Base-by-base conservation (phyloP, 2,329 filamentous ascomycete genomes). In the Beauveria pseudobassiana region DNA sequence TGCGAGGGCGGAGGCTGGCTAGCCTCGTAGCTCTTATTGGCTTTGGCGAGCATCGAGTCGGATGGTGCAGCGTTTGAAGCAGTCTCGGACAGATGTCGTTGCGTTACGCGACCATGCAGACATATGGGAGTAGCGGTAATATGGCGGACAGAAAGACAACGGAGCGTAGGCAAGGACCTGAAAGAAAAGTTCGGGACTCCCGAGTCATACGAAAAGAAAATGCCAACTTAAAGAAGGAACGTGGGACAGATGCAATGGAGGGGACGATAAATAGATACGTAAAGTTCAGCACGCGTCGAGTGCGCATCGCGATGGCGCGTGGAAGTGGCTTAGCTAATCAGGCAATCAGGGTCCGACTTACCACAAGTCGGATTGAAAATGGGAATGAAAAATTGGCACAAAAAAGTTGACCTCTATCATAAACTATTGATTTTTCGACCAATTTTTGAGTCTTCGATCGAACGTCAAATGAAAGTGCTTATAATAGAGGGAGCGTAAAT, bases 1-100 rank as follows among this genome's bases (percentile, higher is more conserved):
- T 54, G 59, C 18, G 51, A 55, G 10, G 71, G 70, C 24, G 69
- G 68, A 61, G 73, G 68, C 64, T 71, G 67, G 61, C 72, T 73
- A 63, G 77, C 75, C 72, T 76, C 69, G 65, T 72, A 77, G 8
- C 66, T 65, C 66, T 73, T 74, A 42, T 73, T 74, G 26, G 73
- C 72, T 65, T 71, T 72, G 51, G 68, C 72, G 22, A 76, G 67
- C 75, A 76, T 77, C 52, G 70, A 59, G 63, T 71, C 66, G 40
- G 68, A 18, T 26, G 42, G 18, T n/a, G 57, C 50, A 49, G 49
- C 43, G 22, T 18, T 22, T 14, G 49, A 5, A 38, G 28, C 14
- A 53, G 5, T 12, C 14, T n/a, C 26, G 12, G 61, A 63, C 52
- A 26, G 59, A 24, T 20, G 64, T 63, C 50, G 63, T 60, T 52